phyloP scores from a whole-genome alignment of 441 rosid species.

The Manihot esculenta region DNA sequence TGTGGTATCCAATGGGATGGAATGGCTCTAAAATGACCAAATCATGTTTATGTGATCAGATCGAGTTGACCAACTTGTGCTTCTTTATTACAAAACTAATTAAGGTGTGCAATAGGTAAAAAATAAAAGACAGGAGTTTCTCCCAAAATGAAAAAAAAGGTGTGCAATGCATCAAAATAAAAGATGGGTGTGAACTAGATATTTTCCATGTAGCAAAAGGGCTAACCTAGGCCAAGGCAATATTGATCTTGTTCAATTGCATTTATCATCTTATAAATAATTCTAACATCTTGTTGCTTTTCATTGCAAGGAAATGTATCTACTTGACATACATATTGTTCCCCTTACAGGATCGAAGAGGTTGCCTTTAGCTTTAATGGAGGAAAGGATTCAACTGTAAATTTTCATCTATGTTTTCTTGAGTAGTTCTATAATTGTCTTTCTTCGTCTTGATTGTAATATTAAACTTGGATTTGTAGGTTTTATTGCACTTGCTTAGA shows the following conservation, averaged over 20 bases:
- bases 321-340: constrained; percentile 4
- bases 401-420: constrained; percentile 30
- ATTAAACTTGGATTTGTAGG: constrained; percentile 51
- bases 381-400: constrained; percentile 97
- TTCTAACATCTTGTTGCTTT: neutral
- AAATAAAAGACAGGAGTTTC: too few relatives aligned
- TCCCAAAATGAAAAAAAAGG: too few relatives aligned
- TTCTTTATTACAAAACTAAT: too few relatives aligned
- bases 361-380: constrained; percentile 99
- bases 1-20: neutral
- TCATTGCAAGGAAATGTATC: neutral
- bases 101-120: too few relatives aligned
- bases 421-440: constrained; percentile 16
- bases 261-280: neutral
- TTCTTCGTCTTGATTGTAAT: constrained; percentile 22
- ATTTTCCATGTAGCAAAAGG: too few relatives aligned
- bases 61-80: too few relatives aligned
- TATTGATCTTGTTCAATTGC: neutral
- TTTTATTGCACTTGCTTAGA: constrained; percentile 89
- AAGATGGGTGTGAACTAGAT: too few relatives aligned
- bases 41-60: neutral
- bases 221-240: too few relatives aligned
- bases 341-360: constrained; percentile 75
- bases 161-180: too few relatives aligned
- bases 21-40: neutral